Evolutionary conservation across 208 protist genomes (phyloP).

Genomic region (Crithidia thermophila): DNA sequence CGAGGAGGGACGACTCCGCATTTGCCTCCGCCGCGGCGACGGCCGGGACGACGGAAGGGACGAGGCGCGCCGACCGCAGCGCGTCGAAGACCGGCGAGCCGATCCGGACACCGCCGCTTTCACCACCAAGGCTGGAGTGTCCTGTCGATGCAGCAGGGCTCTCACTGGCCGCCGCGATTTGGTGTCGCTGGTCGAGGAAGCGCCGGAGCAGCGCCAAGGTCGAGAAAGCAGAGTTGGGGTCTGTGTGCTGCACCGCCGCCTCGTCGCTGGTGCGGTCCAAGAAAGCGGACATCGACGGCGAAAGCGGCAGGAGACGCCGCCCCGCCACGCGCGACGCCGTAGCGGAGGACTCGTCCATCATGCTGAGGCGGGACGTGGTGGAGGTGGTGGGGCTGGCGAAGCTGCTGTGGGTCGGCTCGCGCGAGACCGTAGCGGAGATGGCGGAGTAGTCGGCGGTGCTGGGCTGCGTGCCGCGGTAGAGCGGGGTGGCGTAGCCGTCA

Average conservation of each 20-base stretch:
- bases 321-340: background rate
- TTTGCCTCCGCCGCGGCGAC: conserved; percentile 1
- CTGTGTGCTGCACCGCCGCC: background rate
- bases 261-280: conserved; percentile 5
- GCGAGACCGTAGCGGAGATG: background rate
- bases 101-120: too few relatives aligned
- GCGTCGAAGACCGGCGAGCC: conserved; percentile 14
- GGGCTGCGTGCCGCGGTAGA: background rate
- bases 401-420: background rate
- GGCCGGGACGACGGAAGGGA: conserved; percentile 12
- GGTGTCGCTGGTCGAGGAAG: conserved; percentile 6
- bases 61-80: conserved; percentile 7
- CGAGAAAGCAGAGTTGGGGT: background rate
- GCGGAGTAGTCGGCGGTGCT: conserved; percentile 11
- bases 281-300: conserved; percentile 4
- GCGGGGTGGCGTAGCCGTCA: background rate
- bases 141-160: too few relatives aligned
- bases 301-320: background rate
- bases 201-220: conserved; percentile 11
- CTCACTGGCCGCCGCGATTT: background rate
- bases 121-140: too few relatives aligned
- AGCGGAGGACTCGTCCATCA: background rate
- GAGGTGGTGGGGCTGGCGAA: background rate
- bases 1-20: background rate
- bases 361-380: background rate